Evolutionary conservation across 768 basidiomycete genomes (phyloP), one percentile per base, ranked within the genome.

Genomic region (Chalciporus piperatus): DNA sequence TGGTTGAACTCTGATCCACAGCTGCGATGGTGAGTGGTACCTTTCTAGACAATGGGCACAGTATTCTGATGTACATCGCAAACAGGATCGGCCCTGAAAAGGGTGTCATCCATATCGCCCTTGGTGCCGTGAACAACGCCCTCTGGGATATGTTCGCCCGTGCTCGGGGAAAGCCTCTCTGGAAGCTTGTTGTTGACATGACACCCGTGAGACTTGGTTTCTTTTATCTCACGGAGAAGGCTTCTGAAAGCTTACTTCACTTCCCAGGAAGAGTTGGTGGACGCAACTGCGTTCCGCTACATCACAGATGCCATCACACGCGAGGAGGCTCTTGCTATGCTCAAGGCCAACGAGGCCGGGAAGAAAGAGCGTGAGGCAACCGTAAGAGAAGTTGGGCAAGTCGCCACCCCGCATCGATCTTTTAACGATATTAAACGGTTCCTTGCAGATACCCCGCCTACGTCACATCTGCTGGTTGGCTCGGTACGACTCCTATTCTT

Each of bases 181-280:
- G 95, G 95, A 95, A 97, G 66, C 77, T 98, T 14, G 78, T 98
- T 43, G 86, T 87, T 1, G 95, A 98, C 61, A 92, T 97, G 74
- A 87, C 89, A 7, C 86, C 91, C 2, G 87, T 82, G 38, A 49
- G 72, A 23, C 44, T 27, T 33, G 11, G 43, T 19, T 41, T 30
- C 12, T 45, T n/a, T 14, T 20, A 10, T 33, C 23, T 16, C 9
- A 14, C 12, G 17, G n/a, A 28, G 41, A 25, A 39, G 5, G 3
- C 33, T 46, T 10, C 33, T 44, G 9, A 19, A 20, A 25, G 17
- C n/a, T 40, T n/a, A n/a, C 20, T 40, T 41, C 20, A n/a, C 35
- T 27, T 11, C 25, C 22, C 59, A 89, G 87, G 89, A 91, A 69
- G 87, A 88, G 61, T 72, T 94, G 14, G 88, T 95, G 4, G 77